Conservation (phyloP, 2,329 filamentous ascomycete genomes). For the Pseudocercospora musae region DNA sequence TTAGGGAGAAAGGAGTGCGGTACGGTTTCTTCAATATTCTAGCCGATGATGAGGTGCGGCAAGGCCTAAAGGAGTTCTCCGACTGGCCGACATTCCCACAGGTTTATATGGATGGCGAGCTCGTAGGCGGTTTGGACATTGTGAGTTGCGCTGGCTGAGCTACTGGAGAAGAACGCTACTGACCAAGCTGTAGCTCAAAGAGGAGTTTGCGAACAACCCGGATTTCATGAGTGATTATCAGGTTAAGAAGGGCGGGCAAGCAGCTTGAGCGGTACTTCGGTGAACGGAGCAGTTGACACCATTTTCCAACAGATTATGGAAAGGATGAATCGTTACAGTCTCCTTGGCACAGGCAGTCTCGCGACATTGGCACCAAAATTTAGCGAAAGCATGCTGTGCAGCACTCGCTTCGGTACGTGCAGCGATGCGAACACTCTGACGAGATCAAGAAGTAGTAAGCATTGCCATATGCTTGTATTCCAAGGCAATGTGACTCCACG, state of each 20-base stretch:
- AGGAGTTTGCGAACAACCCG: constrained; percentile 79
- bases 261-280: background rate
- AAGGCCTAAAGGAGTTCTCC: constrained; percentile 94
- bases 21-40: constrained; percentile 99
- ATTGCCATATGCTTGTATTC: background rate
- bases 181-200: constrained; percentile 68
- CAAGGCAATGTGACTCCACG: background rate
- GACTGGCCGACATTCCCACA: constrained; percentile 99
- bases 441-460: background rate
- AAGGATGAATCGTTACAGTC: background rate
- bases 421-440: background rate
- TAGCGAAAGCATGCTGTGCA: background rate
- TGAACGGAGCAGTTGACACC: background rate
- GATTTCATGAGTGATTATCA: constrained; percentile 77
- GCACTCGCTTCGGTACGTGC: background rate
- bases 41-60: constrained; percentile 93
- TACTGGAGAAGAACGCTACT: background rate
- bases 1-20: constrained; percentile 86
- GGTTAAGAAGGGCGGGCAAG: constrained; percentile 35
- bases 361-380: background rate
- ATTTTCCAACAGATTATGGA: background rate
- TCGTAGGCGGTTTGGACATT: constrained; percentile 93
- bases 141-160: constrained; percentile 54
- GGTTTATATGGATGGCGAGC: constrained; percentile 83
- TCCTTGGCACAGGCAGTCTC: background rate